Conservation (phyloP, 1,139 yeast species). For the Sugiyamaella neomexicana region DNA sequence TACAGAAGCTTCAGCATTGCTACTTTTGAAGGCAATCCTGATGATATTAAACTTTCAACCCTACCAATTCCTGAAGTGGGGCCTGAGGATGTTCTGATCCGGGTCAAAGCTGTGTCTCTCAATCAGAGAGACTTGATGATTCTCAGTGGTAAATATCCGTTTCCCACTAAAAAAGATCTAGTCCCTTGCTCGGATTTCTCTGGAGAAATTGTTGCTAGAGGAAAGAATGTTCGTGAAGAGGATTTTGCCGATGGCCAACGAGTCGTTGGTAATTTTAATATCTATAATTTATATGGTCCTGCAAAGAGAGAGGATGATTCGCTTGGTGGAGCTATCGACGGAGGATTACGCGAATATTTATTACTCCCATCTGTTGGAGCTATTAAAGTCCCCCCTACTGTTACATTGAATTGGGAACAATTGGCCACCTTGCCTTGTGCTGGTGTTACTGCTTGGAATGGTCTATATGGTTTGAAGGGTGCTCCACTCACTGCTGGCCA, state of each 20-base stretch:
- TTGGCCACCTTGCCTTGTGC: conserved; percentile 24
- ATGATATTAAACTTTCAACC: conserved; percentile 14
- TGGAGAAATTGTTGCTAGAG: conserved; percentile 25
- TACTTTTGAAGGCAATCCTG: conserved; percentile 2
- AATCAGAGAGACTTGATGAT: conserved; percentile 29
- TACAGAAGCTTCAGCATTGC: conserved; percentile 22
- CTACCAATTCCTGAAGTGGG: conserved; percentile 21
- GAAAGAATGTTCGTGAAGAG: conserved; percentile 14
- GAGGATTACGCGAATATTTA: conserved; percentile 24
- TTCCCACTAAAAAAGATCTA: conserved; percentile 18
- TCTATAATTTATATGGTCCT: conserved; percentile 12
- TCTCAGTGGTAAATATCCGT: conserved; percentile 21
- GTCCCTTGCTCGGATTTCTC: conserved; percentile 27
- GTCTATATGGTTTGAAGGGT: conserved; percentile 22
- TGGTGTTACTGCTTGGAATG: conserved; percentile 27
- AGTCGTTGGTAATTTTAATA: conserved; percentile 24
- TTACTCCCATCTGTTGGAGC: conserved; percentile 20
- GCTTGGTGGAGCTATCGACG: conserved; percentile 26
- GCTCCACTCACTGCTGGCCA: conserved; percentile 25
- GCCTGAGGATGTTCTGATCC: conserved; percentile 25
- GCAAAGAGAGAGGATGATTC: conserved; percentile 14
- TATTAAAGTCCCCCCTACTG: conserved; percentile 18
- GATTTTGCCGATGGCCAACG: conserved; percentile 21
- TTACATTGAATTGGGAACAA: conserved; percentile 22
- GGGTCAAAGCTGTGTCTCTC: conserved; percentile 26